Conservation (phyloP, 148 eudicot genomes). For the Chenopodium album region DNA sequence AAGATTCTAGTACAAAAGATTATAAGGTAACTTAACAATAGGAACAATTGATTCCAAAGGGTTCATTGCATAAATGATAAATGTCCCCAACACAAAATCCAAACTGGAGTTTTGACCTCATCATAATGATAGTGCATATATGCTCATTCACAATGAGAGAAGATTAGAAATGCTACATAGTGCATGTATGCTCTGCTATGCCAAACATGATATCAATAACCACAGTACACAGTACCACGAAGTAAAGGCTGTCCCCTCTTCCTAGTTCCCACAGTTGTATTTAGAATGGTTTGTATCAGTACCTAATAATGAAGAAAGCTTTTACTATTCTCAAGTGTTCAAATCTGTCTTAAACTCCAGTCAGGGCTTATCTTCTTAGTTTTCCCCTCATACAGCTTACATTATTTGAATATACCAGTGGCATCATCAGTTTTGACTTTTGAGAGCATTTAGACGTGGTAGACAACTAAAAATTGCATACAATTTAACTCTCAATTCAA, state of each 20-base stretch:
- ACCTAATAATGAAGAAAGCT: background rate
- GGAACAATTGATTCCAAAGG: background rate
- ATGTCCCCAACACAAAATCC: background rate
- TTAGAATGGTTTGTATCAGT: background rate
- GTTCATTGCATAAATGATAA: background rate
- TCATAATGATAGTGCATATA: background rate
- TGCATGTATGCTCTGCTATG: background rate
- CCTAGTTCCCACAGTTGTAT: background rate
- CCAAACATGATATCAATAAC: background rate
- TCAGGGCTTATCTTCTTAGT: background rate
- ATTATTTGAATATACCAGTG: too few relatives aligned
- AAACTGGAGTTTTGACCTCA: background rate
- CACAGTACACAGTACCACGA: background rate
- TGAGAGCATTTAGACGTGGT: background rate
- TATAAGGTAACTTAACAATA: background rate
- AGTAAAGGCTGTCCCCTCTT: background rate
- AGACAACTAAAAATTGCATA: background rate
- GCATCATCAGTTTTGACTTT: too few relatives aligned
- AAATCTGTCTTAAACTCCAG: background rate
- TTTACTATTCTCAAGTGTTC: background rate
- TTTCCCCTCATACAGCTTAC: background rate
- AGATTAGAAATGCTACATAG: background rate
- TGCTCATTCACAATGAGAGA: background rate
- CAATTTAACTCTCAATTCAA: background rate
- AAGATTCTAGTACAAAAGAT: background rate